phyloP scores from a whole-genome alignment of 805 yeast species.

The Saccharomycopsis babjevae region DNA sequence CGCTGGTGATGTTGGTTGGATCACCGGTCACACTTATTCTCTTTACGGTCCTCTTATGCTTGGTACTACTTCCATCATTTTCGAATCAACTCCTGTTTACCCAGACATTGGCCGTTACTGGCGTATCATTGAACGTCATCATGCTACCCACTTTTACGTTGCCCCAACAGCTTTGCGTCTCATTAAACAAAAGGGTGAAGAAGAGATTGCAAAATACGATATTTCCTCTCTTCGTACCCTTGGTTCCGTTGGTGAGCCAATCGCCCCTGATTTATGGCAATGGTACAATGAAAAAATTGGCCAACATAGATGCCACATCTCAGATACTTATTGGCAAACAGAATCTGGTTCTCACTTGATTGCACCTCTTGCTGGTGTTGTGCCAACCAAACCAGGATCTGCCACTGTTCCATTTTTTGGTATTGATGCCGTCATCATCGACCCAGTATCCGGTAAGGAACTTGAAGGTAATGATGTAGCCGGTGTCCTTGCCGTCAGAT shows the following conservation, averaged over 20 bases:
- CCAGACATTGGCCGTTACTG: conserved; percentile 94
- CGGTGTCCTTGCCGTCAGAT: conserved; percentile 86
- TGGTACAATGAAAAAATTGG: conserved; percentile 96
- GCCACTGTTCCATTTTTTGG: conserved; percentile 97
- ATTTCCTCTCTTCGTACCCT: conserved; percentile 79
- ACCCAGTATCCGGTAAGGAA: conserved; percentile 85
- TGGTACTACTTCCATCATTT: conserved; percentile 87
- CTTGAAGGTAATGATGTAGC: conserved; percentile 82
- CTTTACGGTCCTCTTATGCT: conserved; percentile 83
- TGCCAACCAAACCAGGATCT: conserved; percentile 94
- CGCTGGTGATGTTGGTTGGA: conserved; percentile 99
- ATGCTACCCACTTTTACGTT: conserved; percentile 91
- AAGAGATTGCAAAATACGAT: conserved; percentile 69
- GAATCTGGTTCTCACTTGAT: conserved; percentile 95
- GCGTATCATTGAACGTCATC: conserved; percentile 87
- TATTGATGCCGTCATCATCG: conserved; percentile 79
- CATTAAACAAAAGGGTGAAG: conserved; percentile 82
- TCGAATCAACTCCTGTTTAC: conserved; percentile 96
- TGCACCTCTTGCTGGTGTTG: conserved; percentile 89
- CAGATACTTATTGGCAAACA: conserved; percentile 98
- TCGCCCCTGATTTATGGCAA: conserved; percentile 96
- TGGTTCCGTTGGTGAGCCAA: conserved; percentile 98
- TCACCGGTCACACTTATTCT: conserved; percentile 95
- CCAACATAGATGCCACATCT: conserved; percentile 76
- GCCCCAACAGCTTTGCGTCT: conserved; percentile 97